Evolutionary conservation across 257 asterid species (phyloP).

Genomic region (Przewalskia tangutica): DNA sequence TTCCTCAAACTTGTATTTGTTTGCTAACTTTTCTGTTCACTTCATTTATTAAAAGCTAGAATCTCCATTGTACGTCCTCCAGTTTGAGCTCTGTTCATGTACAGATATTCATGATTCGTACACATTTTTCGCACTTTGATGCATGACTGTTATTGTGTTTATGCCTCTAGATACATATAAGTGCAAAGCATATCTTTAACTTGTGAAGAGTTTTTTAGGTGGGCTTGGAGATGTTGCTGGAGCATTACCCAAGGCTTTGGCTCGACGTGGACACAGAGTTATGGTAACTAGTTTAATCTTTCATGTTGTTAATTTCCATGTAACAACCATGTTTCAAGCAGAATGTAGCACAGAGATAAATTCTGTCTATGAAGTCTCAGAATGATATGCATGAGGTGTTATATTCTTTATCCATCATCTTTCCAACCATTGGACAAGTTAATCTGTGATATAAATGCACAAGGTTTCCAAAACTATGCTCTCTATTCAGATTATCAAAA

Average conservation of each 20-base stretch:
- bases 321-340: background rate
- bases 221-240: slow-evolving; percentile 99
- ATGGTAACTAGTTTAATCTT: slow-evolving; percentile 46
- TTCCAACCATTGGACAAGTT: background rate
- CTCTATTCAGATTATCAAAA: background rate
- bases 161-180: background rate
- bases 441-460: background rate
- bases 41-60: background rate
- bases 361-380: background rate
- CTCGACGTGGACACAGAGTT: slow-evolving; percentile 98
- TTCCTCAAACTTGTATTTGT: background rate
- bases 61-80: background rate
- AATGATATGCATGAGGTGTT: background rate
- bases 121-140: background rate
- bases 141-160: background rate
- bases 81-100: background rate
- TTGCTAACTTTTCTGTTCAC: background rate
- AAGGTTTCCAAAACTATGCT: background rate
- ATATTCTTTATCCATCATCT: background rate
- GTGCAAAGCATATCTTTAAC: background rate
- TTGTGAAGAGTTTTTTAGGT: slow-evolving; percentile 38
- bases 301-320: background rate
- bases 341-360: background rate
- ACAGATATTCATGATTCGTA: background rate
- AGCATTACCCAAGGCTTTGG: slow-evolving; percentile 97